Evolutionary conservation across 1,284 basidiomycete genomes (phyloP).

Genomic region (Cryptococcus floricola): DNA sequence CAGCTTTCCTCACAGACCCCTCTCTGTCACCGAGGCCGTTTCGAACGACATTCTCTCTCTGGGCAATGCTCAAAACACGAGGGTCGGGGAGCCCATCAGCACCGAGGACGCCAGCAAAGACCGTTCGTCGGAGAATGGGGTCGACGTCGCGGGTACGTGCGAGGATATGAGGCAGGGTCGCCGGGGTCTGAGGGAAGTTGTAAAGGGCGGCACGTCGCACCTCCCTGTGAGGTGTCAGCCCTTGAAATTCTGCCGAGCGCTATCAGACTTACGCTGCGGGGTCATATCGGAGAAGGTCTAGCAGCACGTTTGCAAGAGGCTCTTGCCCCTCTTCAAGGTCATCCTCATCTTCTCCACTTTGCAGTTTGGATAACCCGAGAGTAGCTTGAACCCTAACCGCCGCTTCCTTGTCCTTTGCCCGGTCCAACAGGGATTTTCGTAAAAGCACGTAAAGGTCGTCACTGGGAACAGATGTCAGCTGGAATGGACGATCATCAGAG

Average conservation of each 20-base stretch:
- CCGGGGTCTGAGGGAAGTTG: slow-evolving; percentile 64
- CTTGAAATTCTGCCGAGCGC: neutral
- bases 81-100: slow-evolving; percentile 60
- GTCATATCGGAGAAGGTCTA: slow-evolving; percentile 72
- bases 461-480: slow-evolving; percentile 51
- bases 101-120: slow-evolving; percentile 65
- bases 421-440: slow-evolving; percentile 65
- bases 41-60: slow-evolving; percentile 72
- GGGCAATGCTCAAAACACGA: slow-evolving; percentile 64
- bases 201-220: slow-evolving; percentile 83
- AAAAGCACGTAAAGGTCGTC: slow-evolving; percentile 75
- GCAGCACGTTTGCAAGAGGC: slow-evolving; percentile 63
- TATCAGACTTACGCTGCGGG: slow-evolving; percentile 63
- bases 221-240: slow-evolving; percentile 57
- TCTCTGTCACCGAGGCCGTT: slow-evolving; percentile 87
- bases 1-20: slow-evolving; percentile 71
- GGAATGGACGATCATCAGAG: neutral
- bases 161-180: slow-evolving; percentile 66
- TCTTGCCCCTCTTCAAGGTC: slow-evolving; percentile 63
- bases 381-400: slow-evolving; percentile 79
- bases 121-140: slow-evolving; percentile 70
- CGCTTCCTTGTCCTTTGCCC: slow-evolving; percentile 80
- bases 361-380: slow-evolving; percentile 77
- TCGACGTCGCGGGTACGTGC: slow-evolving; percentile 83
- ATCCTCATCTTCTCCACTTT: slow-evolving; percentile 67